phyloP scores from a whole-genome alignment of 1,284 basidiomycete species.

The Flammula alnicola region DNA sequence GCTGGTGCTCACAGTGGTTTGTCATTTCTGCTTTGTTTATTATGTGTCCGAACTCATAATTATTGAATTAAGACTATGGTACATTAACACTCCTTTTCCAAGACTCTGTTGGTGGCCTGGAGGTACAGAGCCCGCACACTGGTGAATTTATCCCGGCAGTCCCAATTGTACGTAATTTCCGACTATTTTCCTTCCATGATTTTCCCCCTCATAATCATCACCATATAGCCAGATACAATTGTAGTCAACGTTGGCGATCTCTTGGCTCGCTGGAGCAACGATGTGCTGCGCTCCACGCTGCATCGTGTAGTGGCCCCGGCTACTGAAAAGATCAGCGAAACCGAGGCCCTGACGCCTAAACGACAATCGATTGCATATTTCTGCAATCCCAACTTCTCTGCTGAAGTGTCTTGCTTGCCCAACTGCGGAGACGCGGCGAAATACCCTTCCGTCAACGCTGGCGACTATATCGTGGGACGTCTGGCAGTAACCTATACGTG shows the following conservation, averaged over 20 bases:
- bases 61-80: conserved; percentile 66
- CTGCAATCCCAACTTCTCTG: conserved; percentile 80
- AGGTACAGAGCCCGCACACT: conserved; percentile 81
- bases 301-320: conserved; percentile 83
- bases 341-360: conserved; percentile 60
- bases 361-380: conserved; percentile 88
- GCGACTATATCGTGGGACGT: conserved; percentile 78
- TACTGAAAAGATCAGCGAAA: conserved; percentile 49
- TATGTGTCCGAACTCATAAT: neutral
- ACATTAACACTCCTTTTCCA: conserved; percentile 86
- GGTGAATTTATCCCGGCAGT: conserved; percentile 71
- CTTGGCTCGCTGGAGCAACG: conserved; percentile 84
- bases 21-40: conserved; percentile 15
- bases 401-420: conserved; percentile 74
- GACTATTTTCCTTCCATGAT: neutral
- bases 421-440: conserved; percentile 65
- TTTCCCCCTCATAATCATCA: conserved; percentile 5
- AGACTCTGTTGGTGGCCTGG: conserved; percentile 81
- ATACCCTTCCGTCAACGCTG: conserved; percentile 72
- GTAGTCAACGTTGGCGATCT: conserved; percentile 87
- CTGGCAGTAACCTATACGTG: conserved; percentile 58
- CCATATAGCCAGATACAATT: conserved; percentile 69
- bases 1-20: conserved; percentile 80
- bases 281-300: conserved; percentile 77
- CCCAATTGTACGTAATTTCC: conserved; percentile 62